Percentiles rank a stretch among this genome's conserved stretches.
phyloP scores from a whole-genome alignment of 768 basidiomycete genomes.

The Mycena latifolia region DNA sequence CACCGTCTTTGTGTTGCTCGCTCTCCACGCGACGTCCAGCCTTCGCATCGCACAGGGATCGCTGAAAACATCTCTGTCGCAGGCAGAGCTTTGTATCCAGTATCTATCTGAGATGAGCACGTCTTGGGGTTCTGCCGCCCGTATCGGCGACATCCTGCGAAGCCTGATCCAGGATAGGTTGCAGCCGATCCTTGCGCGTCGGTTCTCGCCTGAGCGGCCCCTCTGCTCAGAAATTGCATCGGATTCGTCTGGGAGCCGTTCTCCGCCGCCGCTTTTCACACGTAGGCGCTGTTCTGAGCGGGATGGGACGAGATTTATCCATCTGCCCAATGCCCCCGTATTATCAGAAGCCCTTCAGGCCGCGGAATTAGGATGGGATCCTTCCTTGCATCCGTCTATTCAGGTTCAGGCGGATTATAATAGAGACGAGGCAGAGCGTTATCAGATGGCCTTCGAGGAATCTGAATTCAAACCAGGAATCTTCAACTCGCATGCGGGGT shows the following conservation, averaged over 20 bases:
- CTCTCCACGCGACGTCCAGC: constrained; percentile 44
- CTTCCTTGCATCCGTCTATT: too few relatives aligned
- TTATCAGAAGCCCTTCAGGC: too few relatives aligned
- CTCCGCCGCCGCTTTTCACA: neutral
- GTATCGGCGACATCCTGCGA: constrained; percentile 9
- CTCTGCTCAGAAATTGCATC: neutral
- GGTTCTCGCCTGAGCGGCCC: neutral
- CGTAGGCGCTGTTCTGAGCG: too few relatives aligned
- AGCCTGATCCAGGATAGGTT: constrained; percentile 19
- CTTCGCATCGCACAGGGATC: constrained; percentile 22
- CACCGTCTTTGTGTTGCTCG: constrained; percentile 51
- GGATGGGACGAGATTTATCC: too few relatives aligned
- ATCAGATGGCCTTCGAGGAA: too few relatives aligned
- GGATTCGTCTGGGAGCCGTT: neutral
- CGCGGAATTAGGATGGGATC: too few relatives aligned
- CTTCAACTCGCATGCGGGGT: too few relatives aligned
- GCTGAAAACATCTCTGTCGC: constrained; percentile 24
- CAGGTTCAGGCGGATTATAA: too few relatives aligned
- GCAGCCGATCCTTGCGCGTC: constrained; percentile 13
- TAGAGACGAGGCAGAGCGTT: too few relatives aligned
- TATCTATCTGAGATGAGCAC: constrained; percentile 18
- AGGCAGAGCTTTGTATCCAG: constrained; percentile 23
- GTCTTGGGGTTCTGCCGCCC: constrained; percentile 16
- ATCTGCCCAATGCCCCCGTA: too few relatives aligned
- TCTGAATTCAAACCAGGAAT: too few relatives aligned